phyloP scores from a whole-genome alignment of 441 rosid species.

The Aleurites moluccanus region DNA sequence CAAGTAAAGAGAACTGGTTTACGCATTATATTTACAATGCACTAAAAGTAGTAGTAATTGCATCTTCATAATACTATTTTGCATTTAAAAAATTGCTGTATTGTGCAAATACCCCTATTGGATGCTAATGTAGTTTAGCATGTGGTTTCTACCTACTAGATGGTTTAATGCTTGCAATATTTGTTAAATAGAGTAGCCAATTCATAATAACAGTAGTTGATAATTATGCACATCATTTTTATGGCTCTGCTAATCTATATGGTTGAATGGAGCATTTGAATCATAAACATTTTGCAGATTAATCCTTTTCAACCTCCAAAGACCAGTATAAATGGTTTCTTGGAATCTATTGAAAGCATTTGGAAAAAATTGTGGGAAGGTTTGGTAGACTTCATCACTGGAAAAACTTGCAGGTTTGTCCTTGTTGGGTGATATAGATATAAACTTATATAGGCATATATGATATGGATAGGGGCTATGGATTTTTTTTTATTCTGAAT shows the following conservation, averaged over 20 bases:
- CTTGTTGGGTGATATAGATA: neutral
- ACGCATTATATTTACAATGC: neutral
- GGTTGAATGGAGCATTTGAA: neutral
- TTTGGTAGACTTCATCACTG: constrained; percentile 69
- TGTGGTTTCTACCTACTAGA: neutral
- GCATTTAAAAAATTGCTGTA: neutral
- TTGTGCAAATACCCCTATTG: neutral
- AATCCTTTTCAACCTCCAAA: constrained; percentile 67
- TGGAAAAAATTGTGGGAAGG: constrained; percentile 69
- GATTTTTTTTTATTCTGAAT: neutral
- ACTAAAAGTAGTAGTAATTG: neutral
- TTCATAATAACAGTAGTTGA: neutral
- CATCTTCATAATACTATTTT: neutral
- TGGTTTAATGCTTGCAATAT: neutral
- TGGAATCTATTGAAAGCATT: constrained; percentile 54
- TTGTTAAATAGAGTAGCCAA: neutral
- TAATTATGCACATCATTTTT: neutral
- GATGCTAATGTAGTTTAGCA: neutral
- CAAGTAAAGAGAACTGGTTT: neutral
- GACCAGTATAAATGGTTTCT: constrained; percentile 54
- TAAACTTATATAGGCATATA: neutral
- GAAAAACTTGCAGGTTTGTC: constrained; percentile 76
- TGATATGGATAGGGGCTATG: neutral
- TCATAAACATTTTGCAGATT: constrained; percentile 46
- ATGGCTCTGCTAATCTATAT: neutral